Conservation (phyloP, 2,329 filamentous ascomycete species). For the Myriosclerotinia duriaeana region DNA sequence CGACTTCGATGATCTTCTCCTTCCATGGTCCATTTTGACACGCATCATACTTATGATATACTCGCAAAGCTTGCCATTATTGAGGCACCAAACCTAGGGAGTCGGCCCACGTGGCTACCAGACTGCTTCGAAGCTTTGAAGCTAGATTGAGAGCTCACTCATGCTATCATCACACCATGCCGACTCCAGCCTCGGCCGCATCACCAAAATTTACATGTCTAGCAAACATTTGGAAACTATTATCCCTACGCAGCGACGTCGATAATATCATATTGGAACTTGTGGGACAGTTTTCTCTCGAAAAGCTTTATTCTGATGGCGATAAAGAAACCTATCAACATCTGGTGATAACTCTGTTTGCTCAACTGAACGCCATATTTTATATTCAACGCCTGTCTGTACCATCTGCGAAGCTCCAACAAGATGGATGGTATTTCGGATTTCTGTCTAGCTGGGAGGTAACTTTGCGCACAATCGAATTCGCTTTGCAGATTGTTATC, state of each 20-base stretch:
- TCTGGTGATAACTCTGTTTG: conserved; percentile 42
- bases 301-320: conserved; percentile 44
- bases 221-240: conserved; percentile 42
- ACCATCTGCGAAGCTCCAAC: conserved; percentile 41
- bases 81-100: conserved; percentile 22
- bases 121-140: conserved; percentile 22
- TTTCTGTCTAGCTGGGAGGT: conserved; percentile 46
- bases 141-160: conserved; percentile 20
- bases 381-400: conserved; percentile 45
- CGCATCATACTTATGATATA: conserved; percentile 25
- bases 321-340: conserved; percentile 43
- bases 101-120: conserved; percentile 27
- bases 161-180: conserved; percentile 32
- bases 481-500: conserved; percentile 43
- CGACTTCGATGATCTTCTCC: conserved; percentile 22
- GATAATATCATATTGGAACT: conserved; percentile 46
- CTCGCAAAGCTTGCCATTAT: conserved; percentile 16
- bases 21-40: conserved; percentile 17
- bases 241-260: conserved; percentile 45
- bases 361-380: conserved; percentile 45
- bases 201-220: conserved; percentile 44
- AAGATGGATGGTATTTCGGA: conserved; percentile 43
- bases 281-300: conserved; percentile 46
- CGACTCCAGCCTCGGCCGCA: conserved; percentile 37
- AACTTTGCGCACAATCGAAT: conserved; percentile 43